phyloP scores from a whole-genome alignment of 768 basidiomycete species.

The Scleroderma bovista region DNA sequence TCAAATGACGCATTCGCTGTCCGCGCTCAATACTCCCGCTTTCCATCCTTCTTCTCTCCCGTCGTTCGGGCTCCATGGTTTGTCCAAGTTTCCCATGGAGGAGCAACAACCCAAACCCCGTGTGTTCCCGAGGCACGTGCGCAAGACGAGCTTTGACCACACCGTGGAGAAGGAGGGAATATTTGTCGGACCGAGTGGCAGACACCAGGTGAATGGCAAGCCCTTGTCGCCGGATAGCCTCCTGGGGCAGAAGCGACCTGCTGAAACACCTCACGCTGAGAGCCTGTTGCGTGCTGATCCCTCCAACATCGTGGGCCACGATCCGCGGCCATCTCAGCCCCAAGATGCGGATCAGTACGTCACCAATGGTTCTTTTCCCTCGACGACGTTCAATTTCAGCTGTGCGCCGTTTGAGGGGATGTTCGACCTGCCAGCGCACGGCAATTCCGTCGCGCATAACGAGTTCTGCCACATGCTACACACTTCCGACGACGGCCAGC shows the following conservation, averaged over 20 bases:
- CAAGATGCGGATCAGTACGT: slow-evolving; percentile 38
- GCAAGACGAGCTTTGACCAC: slow-evolving; percentile 95
- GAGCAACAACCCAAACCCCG: slow-evolving; percentile 36
- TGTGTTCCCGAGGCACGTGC: slow-evolving; percentile 76
- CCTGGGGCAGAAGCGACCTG: slow-evolving; percentile 71
- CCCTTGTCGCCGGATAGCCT: slow-evolving; percentile 60
- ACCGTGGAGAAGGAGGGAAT: slow-evolving; percentile 70
- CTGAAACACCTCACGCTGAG: slow-evolving; percentile 76
- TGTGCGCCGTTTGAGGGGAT: slow-evolving; percentile 61
- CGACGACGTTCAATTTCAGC: slow-evolving; percentile 66
- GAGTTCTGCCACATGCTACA: slow-evolving; percentile 31
- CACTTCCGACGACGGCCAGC: slow-evolving; percentile 20
- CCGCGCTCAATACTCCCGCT: slow-evolving; percentile 41
- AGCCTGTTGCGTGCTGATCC: slow-evolving; percentile 78
- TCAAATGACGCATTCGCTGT: slow-evolving; percentile 35
- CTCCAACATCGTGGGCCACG: slow-evolving; percentile 42
- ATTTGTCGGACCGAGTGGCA: slow-evolving; percentile 51
- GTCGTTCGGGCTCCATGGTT: slow-evolving; percentile 61
- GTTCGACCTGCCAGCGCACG: slow-evolving; percentile 44
- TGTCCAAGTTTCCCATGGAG: slow-evolving; percentile 31
- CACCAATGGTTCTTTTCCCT: slow-evolving; percentile 52
- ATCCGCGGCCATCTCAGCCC: slow-evolving; percentile 21
- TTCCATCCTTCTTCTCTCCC: slow-evolving; percentile 73
- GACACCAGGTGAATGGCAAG: slow-evolving; percentile 80
- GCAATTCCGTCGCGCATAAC: slow-evolving; percentile 31